Evolutionary conservation across 78 protist genomes (phyloP), one percentile per base, ranked within the genome.

Genomic region (Cavenderia fasciculata): DNA sequence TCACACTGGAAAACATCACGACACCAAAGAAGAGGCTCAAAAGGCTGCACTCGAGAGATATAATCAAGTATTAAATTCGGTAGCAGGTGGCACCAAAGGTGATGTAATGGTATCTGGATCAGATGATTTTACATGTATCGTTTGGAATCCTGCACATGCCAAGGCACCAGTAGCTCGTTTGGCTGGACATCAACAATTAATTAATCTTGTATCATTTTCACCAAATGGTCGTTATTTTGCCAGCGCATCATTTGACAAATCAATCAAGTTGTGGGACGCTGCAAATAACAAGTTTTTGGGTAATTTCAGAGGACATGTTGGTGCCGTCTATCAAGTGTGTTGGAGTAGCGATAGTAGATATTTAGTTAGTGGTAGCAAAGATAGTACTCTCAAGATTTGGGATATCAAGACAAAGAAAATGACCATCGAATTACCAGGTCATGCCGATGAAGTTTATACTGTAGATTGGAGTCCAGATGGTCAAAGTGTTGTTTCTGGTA

Each of bases 381-480:
- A 99, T 88, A 85, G 98, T 25, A 99, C 99, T 23, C 59, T 97
- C 33, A 98, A 98, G 91, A 79, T 94, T 52, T 95, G 97, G 98
- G 94, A 93, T 47, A 36, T 78, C 54, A 71, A 52, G 38, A 94
- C 74, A 18, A 84, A 91, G 62, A 90, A 92, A 90, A 86, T 90
- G 44, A 70, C 79, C 69, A 7, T 52, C 10, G 99, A 99, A 38
- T 92, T 99, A 31, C 99, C 99, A 8, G 99, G 99, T 29, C 99
- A 99, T 85, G 94, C 96, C 0, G 99, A 98, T 91, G 86, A 95
- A 87, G 98, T 97, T 54, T 97, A 66, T 43, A 79, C 99, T n/a
- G 95, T 96, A 8, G 99, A 99, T 87, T 99, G 99, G 99, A 61
- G 92, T 47, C 99, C 99, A 8, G 97, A 98, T 92, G 99, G 99